Evolutionary conservation across 176 grass and related monocot species (phyloP), one percentile per base, ranked within the genome.

Genomic region (Musa acuminata): DNA sequence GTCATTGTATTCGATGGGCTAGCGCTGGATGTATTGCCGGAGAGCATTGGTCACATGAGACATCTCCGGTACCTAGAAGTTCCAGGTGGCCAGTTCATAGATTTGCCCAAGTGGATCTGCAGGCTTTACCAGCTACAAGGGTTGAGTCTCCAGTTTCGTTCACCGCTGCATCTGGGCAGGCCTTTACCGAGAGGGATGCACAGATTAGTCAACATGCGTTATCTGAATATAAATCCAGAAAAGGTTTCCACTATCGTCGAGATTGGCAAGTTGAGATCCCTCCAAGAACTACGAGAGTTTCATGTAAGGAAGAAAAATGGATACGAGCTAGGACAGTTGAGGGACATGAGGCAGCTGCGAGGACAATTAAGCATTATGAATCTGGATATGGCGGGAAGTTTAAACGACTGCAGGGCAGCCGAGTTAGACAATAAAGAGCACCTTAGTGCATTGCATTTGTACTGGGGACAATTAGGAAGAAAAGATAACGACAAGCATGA

Each of bases 11-110:
- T 91, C 49, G 67, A 27, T 9, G 73, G 80, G 62, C 87, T 85
- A 53, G 80, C 76, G 43, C 51, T 85, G 62, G 20, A 84, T 24
- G 80, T 20, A 23, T 53, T 91, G 9, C 82, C 89, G 12, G 62
- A 64, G 74, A 69, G 82, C 57, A 62, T 84, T 29, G 50, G 71
- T 50, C 19, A 24, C 21, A 64, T 83, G 16, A 82, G 80, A 58
- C 85, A 91, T 67, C 72, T 91, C 69, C 79, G 89, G 0, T 85
- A 87, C 81, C 60, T 91, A 1, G 67, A 76, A 52, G 62, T 75
- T 62, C 80, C 79, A 19, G 74, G 22, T 60, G 49, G 7, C 82
- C 72, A 72, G n/a, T 8, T 6, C 1, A 20, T 70, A 16, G 4
- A 49, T 16, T 72, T 82, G 49, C 21, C 78, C 57, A 67, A 52